These are phyloP conservation scores for Cladobotryum mycophilum DNA, from an alignment of 2,329 filamentous ascomycete species.

Conservation along the genomic window DNA sequence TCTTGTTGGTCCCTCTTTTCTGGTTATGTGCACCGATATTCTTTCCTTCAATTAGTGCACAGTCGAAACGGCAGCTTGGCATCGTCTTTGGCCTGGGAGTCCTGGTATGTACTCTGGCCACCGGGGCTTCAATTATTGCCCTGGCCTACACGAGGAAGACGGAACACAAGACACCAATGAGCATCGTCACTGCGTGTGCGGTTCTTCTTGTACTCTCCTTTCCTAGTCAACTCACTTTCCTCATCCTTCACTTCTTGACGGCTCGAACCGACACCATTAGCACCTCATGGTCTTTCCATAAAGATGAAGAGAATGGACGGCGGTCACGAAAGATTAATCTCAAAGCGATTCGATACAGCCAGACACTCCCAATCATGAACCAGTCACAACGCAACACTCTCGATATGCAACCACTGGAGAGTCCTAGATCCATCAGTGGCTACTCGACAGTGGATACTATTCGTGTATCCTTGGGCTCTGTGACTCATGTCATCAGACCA, in stretches of 20 bases:
- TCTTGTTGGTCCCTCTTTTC: conserved; percentile 19
- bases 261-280: conserved; percentile 24
- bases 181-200: conserved; percentile 38
- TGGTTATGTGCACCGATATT: conserved; percentile 30
- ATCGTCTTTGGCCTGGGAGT: conserved; percentile 26
- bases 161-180: conserved; percentile 4
- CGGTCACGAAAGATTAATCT: conserved; percentile 24
- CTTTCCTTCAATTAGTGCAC: conserved; percentile 16
- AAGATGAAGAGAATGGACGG: conserved; percentile 19
- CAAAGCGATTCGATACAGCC: conserved; percentile 48
- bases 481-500: conserved; percentile 45
- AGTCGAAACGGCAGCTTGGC: conserved; percentile 19
- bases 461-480: conserved; percentile 30
- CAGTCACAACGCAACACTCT: conserved; percentile 29
- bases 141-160: conserved; percentile 33
- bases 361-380: conserved; percentile 32
- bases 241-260: conserved; percentile 38
- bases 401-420: conserved; percentile 30
- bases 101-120: conserved; percentile 37
- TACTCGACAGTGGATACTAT: conserved; percentile 20
- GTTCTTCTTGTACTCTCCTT: conserved; percentile 41
- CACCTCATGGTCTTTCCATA: conserved; percentile 21
- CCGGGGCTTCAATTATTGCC: conserved; percentile 38
- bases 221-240: conserved; percentile 42
- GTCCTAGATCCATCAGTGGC: conserved; percentile 36